Evolutionary conservation across 352 stramenopile species (phyloP).

Genomic region (Plasmopara halstedii): DNA sequence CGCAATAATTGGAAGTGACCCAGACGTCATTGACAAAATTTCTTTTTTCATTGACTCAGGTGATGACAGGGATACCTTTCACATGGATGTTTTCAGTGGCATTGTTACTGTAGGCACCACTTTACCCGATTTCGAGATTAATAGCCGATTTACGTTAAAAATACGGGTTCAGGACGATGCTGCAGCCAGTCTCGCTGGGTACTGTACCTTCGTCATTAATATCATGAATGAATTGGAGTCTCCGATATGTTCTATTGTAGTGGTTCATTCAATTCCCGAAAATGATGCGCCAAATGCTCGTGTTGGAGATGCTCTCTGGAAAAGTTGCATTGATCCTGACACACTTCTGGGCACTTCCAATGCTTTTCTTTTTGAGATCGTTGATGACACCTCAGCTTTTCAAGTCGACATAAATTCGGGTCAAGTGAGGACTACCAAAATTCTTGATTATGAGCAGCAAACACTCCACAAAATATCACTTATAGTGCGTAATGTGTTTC

Average conservation of each 20-base stretch:
- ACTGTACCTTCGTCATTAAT: slow-evolving; percentile 26
- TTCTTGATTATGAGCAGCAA: slow-evolving; percentile 15
- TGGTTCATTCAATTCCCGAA: slow-evolving; percentile 5
- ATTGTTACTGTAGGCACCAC: slow-evolving; percentile 30
- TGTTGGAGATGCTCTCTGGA: slow-evolving; percentile 30
- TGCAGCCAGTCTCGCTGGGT: slow-evolving; percentile 18
- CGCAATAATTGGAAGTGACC: slow-evolving; percentile 28
- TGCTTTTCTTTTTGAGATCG: slow-evolving; percentile 38
- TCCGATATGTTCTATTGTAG: slow-evolving; percentile 2
- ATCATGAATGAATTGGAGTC: slow-evolving; percentile 38
- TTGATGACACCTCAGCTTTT: slow-evolving; percentile 2
- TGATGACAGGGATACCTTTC: slow-evolving; percentile 34
- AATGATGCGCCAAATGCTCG: slow-evolving; percentile 24
- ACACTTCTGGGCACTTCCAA: slow-evolving; percentile 10
- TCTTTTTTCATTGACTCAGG: slow-evolving; percentile 31
- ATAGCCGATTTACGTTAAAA: slow-evolving; percentile 23
- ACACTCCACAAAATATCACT: slow-evolving; percentile 6
- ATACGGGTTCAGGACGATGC: slow-evolving; percentile 43
- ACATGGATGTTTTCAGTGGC: slow-evolving; percentile 37
- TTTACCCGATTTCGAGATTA: slow-evolving; percentile 39
- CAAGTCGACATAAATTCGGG: slow-evolving; percentile 4
- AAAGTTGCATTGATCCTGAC: slow-evolving; percentile 39
- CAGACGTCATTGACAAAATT: slow-evolving; percentile 26
- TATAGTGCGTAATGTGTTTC: slow-evolving; percentile 12
- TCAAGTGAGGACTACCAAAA: slow-evolving; percentile 2